phyloP scores from a whole-genome alignment of 352 stramenopile genomes.

The Pythium biforme region DNA sequence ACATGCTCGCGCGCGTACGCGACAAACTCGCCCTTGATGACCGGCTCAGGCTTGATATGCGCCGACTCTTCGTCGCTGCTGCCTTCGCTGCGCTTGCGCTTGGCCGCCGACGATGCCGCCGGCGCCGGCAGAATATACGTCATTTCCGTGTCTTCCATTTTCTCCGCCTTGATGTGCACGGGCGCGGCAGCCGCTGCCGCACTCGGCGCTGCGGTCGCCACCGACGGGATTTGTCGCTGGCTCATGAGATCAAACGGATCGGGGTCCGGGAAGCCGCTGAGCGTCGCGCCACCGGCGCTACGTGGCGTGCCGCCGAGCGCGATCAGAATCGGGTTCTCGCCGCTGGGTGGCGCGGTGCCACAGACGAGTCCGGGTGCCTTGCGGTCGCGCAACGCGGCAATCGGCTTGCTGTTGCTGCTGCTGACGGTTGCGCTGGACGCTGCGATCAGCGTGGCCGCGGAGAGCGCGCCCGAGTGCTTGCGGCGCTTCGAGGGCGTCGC shows the following conservation, averaged over 20 bases:
- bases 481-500: conserved; percentile 59
- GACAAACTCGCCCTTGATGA: conserved; percentile 42
- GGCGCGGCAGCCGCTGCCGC: conserved; percentile 8
- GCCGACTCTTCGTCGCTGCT: conserved; percentile 3
- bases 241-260: conserved; percentile 44
- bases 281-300: not conserved
- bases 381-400: conserved; percentile 16
- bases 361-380: conserved; percentile 25
- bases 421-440: conserved; percentile 10
- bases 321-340: conserved; percentile 62
- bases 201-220: conserved; percentile 11
- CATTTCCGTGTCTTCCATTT: conserved; percentile 18
- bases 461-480: conserved; percentile 6
- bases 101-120: conserved; percentile 1
- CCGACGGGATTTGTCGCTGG: conserved; percentile 8
- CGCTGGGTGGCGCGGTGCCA: conserved; percentile 14
- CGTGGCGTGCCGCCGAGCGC: conserved; percentile 58
- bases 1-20: conserved; percentile 77
- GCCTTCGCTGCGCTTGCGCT: conserved; percentile 22
- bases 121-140: not conserved
- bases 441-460: conserved; percentile 8
- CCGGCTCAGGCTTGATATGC: conserved; percentile 22
- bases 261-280: conserved; percentile 32
- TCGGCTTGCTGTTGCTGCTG: conserved; percentile 8
- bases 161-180: conserved; percentile 5